A percentile compares a stretch with the other conserved stretches of the same genome.
Evolutionary conservation across 2,329 filamentous ascomycete species (phyloP).

Genomic region (Pseudopyricularia javanii): DNA sequence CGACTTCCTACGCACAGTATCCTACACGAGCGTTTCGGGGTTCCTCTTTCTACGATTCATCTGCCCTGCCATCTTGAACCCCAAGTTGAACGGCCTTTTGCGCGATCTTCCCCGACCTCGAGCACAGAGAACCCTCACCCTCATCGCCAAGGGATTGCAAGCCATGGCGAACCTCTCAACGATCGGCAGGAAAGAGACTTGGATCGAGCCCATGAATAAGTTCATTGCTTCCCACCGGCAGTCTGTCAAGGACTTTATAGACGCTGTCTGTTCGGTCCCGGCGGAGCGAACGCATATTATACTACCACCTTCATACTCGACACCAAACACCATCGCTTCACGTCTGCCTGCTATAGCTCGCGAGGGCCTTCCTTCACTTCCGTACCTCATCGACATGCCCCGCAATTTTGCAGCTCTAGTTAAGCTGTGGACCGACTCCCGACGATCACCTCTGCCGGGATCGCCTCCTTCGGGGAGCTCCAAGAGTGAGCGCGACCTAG

Average conservation of each 20-base stretch:
- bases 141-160: slow-evolving; percentile 87
- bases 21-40: slow-evolving; percentile 88
- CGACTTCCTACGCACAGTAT: slow-evolving; percentile 77
- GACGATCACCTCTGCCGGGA: slow-evolving; percentile 10
- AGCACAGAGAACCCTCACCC: slow-evolving; percentile 76
- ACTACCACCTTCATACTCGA: slow-evolving; percentile 73
- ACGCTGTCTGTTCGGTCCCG: slow-evolving; percentile 60
- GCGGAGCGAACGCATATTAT: slow-evolving; percentile 48
- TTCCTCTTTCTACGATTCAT: slow-evolving; percentile 94
- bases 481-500: slow-evolving; percentile 21
- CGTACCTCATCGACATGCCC: slow-evolving; percentile 83
- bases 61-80: slow-evolving; percentile 90
- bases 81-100: slow-evolving; percentile 81
- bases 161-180: slow-evolving; percentile 82
- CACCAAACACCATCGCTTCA: slow-evolving; percentile 78
- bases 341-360: slow-evolving; percentile 68
- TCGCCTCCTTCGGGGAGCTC: slow-evolving; percentile 3
- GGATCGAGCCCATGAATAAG: slow-evolving; percentile 97
- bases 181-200: slow-evolving; percentile 91
- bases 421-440: slow-evolving; percentile 61
- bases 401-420: slow-evolving; percentile 76
- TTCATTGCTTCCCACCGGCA: slow-evolving; percentile 67
- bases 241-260: slow-evolving; percentile 77
- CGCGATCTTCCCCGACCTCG: slow-evolving; percentile 70
- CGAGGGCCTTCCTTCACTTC: slow-evolving; percentile 86